phyloP scores from a whole-genome alignment of 768 basidiomycete genomes.

The Nidula microcarpa region DNA sequence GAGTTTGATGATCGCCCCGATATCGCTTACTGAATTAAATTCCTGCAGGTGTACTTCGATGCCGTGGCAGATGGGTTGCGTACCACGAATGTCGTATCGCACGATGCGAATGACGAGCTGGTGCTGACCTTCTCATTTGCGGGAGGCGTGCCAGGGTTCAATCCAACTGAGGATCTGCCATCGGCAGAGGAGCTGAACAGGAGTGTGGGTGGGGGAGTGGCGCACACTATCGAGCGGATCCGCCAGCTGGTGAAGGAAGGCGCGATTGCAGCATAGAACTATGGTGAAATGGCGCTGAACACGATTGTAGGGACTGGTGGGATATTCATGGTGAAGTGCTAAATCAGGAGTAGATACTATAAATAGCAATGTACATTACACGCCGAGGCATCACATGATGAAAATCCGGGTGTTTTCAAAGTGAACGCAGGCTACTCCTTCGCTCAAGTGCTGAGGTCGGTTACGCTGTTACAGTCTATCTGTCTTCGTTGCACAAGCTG shows the following conservation, averaged over 20 bases:
- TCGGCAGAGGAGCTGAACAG: slow-evolving; percentile 13
- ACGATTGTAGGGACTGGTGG: too few relatives aligned
- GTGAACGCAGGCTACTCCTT: too few relatives aligned
- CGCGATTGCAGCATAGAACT: background rate
- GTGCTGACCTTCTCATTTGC: slow-evolving; percentile 21
- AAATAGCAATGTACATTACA: too few relatives aligned
- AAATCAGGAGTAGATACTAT: too few relatives aligned
- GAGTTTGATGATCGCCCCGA: background rate
- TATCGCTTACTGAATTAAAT: too few relatives aligned
- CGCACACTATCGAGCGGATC: slow-evolving; percentile 18
- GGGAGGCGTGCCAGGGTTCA: slow-evolving; percentile 17
- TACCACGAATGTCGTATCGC: slow-evolving; percentile 20
- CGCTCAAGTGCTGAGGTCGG: too few relatives aligned
- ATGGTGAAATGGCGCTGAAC: too few relatives aligned
- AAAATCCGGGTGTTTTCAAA: too few relatives aligned
- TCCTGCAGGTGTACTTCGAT: slow-evolving; percentile 19
- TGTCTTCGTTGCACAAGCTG: too few relatives aligned
- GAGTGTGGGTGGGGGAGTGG: slow-evolving; percentile 13
- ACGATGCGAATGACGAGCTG: slow-evolving; percentile 16
- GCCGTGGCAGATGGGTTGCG: slow-evolving; percentile 8
- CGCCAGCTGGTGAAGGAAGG: slow-evolving; percentile 15
- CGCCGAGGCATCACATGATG: too few relatives aligned
- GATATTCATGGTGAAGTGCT: too few relatives aligned
- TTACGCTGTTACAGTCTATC: too few relatives aligned
- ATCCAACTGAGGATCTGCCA: background rate